A percentile compares a stretch with the other conserved stretches of the same genome.
Evolutionary conservation across 2,329 filamentous ascomycete genomes (phyloP).

Genomic region (Fonsecaea erecta): DNA sequence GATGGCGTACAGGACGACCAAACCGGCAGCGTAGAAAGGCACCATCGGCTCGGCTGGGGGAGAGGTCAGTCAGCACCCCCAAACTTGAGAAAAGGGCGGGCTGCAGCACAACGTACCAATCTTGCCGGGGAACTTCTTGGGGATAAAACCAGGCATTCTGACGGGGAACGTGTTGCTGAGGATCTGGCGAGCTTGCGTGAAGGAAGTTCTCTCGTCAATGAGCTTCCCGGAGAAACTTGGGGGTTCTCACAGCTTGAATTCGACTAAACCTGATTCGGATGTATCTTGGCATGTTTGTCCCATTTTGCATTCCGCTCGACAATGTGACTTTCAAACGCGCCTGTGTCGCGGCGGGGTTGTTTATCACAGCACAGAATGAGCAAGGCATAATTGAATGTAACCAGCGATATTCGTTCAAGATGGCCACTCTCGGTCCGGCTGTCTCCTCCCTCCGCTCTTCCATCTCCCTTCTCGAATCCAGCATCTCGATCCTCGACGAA

Average conservation of each 20-base stretch:
- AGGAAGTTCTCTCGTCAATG: constrained; percentile 22
- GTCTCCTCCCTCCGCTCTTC: constrained; percentile 65
- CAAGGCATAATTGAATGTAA: not conserved
- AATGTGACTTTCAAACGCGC: constrained; percentile 18
- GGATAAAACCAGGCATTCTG: constrained; percentile 73
- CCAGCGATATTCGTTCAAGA: constrained; percentile 1
- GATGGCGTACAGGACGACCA: constrained; percentile 87
- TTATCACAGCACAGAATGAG: constrained; percentile 1
- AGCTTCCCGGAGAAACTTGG: constrained; percentile 21
- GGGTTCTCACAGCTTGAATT: constrained; percentile 5
- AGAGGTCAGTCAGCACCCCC: not conserved
- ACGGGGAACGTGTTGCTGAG: constrained; percentile 15
- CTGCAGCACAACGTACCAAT: constrained; percentile 63
- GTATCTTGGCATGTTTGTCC: constrained; percentile 27
- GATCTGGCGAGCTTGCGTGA: constrained; percentile 14
- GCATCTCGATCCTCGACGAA: constrained; percentile 64
- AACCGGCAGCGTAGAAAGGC: constrained; percentile 93
- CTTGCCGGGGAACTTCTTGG: constrained; percentile 82
- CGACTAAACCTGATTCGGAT: constrained; percentile 7
- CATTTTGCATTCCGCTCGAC: constrained; percentile 15
- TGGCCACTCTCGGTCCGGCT: constrained; percentile 60
- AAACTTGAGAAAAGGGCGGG: not conserved
- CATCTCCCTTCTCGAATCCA: constrained; percentile 65
- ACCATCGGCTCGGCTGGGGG: constrained; percentile 80
- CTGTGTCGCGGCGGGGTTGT: constrained; percentile 3